Base-by-base conservation (phyloP, 1,284 basidiomycete species). In the Fomitiporia mediterranea region DNA sequence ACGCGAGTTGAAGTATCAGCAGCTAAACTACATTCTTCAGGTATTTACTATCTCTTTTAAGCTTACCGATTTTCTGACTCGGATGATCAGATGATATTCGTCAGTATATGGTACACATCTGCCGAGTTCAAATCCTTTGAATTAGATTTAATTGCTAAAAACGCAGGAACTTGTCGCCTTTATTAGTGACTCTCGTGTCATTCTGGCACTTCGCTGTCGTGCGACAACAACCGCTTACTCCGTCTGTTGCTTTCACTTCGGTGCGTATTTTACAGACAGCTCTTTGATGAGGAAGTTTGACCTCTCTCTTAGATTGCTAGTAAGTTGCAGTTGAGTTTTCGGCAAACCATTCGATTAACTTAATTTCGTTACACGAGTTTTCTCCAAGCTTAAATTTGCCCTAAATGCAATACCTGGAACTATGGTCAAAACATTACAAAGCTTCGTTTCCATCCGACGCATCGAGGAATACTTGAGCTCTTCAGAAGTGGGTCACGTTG, bases 351-450 rank as follows among this genome's bases (percentile, higher is more conserved):
- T 62, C 23, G 62, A 72, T 75, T 15, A 47, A 17, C 11, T n/a
- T 4, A 13, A 5, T 4, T 3, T 28, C 5, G n/a, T 17, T 21
- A 4, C 2, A 30, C n/a, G n/a, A 57, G 91, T 97, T 4, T 96
- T 96, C 72, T 81, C 81, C 57, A 93, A 96, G 70, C 84, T 97
- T 72, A 86, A 85, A 60, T 91, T 84, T 63, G 86, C 87, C 1
- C 77, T 94, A 42, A 91, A 89, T 63, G 87, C 88, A 0, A 78
- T 97, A 2, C 94, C 94, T 0, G 94, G 95, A 68, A 92, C 90
- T 0, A 84, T 94, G 63, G 91, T 96, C 66, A 88, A 90, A 64
- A 80, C 90, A 70, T 76, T 94, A 17, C 44, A 46, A n/a, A 80
- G 84, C 54, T 79, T 92, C 52, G 91, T 96, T 21, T 95, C 92